Evolutionary conservation across 1,284 basidiomycete species (phyloP), one percentile per base, ranked within the genome.

Genomic region (Wolfiporia cocos): DNA sequence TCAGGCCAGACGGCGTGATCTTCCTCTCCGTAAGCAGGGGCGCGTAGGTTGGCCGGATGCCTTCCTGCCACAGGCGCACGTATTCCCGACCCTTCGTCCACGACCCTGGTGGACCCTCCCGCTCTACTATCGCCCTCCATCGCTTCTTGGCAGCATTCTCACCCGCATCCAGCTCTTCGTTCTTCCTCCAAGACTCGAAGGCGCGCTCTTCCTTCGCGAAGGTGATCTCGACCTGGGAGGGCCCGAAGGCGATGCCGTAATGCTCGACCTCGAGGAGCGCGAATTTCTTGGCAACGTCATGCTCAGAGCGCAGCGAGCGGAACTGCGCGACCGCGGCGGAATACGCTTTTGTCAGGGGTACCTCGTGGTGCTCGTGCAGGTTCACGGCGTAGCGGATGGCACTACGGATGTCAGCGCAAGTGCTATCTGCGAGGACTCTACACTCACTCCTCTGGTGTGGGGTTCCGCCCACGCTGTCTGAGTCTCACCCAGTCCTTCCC

Each of bases 401-500:
- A 64, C 94, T 97, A 49, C 14, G 12, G 17, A 49, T 41, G 42
- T 42, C 40, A 46, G 39, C 28, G 26, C 26, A 28, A 7, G 26
- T 28, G 7, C n/a, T 49, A 35, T 58, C 41, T 47, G 39, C 37
- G 33, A 41, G 28, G n/a, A 5, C 41, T 18, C 39, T 4, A n/a
- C 12, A 74, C 91, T 60, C 61, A 96, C 94, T 97, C 92, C 70
- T 97, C 94, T 22, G 91, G 76, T 15, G 73, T 75, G 14, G 93
- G 92, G 61, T 92, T 93, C 34, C 75, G 74, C 17, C 86, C 85
- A 43, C 87, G 71, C 64, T 97, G 92, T 46, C 78, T 68, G 45
- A 96, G 65, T 48, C 81, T 68, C 38, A 71, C 83, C 92, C 93
- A 96, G 14, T 67, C 62, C 39, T 57, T 54, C 0, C 86, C 91